Base-by-base conservation (phyloP, 192 early-diverging fungal species). In the Spizellomyces punctatus region DNA sequence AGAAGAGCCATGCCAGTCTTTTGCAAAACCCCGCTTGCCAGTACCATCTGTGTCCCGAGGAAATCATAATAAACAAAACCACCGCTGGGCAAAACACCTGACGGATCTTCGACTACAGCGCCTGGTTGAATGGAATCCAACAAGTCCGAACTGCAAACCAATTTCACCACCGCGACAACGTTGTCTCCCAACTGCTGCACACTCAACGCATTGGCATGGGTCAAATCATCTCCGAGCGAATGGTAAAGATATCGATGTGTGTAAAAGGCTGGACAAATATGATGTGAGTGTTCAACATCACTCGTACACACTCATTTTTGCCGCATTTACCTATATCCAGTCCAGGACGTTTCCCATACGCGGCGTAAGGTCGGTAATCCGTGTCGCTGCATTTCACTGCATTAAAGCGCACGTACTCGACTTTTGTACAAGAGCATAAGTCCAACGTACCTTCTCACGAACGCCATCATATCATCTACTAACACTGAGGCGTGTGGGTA, bases 151-250 rank as follows among this genome's bases (percentile, higher is more conserved):
- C 27, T 59, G 63, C 67, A 67, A 10, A 79, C 54, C 12, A 67
- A 57, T 48, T 46, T 9, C 6, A 82, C 67, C 10, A 66, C 41
- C 14, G 68, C 65, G 6, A 72, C 70, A 46, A 85, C 45, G 64
- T 85, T 83, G 22, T 83, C 79, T 14, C 78, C 81, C 74, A 85
- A 50, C 27, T 81, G 78, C 61, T 85, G 83, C 41, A 67, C 74
- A 17, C 70, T 70, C 16, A 70, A 65, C 6, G 71, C 58, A 17
- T 49, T 58, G 10, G 76, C 74, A 55, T 81, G 79, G 19, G 75
- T 64, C 6, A 79, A 22, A 55, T 78, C 78, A 61, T 84, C 83
- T 10, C 57, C 21, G 7, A 44, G 66, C 5, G 81, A 68, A 71
- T 85, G 84, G 69, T 85, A 85, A 22, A 83, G 78, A 61, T 82